These are phyloP conservation scores for Asterophora lycoperdoides DNA, from an alignment of 768 basidiomycete species.

Conservation along the genomic window DNA sequence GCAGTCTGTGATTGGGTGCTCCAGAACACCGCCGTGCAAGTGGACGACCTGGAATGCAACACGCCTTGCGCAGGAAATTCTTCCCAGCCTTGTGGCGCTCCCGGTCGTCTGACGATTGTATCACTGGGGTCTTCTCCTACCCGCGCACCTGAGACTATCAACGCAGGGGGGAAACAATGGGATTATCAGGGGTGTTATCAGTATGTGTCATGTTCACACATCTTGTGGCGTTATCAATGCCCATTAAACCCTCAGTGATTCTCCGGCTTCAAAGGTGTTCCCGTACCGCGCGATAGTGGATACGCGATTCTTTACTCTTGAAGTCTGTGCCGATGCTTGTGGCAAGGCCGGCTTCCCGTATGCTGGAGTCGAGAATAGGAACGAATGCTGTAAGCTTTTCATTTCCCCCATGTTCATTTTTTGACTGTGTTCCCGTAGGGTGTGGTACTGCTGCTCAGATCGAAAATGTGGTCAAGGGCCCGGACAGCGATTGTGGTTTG, in stretches of 20 bases:
- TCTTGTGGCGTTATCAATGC: background rate
- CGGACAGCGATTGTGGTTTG: conserved; percentile 13
- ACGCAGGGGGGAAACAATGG: background rate
- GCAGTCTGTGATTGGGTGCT: conserved; percentile 10
- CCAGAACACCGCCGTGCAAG: conserved; percentile 10
- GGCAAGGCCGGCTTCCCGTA: conserved; percentile 1
- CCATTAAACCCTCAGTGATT: background rate
- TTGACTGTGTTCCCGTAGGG: conserved; percentile 3
- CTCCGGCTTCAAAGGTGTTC: conserved; percentile 4
- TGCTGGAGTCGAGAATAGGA: conserved; percentile 7
- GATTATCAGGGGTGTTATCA: conserved; percentile 11
- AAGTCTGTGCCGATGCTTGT: conserved; percentile 5
- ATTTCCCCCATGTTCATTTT: background rate
- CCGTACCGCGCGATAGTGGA: background rate
- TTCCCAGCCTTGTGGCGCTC: conserved; percentile 11
- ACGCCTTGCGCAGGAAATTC: conserved; percentile 10
- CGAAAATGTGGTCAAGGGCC: background rate
- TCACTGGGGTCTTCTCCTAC: conserved; percentile 5
- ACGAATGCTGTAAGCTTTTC: conserved; percentile 9
- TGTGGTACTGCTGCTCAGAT: conserved; percentile 9
- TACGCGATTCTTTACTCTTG: conserved; percentile 7
- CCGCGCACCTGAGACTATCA: conserved; percentile 4
- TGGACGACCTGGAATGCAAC: conserved; percentile 12
- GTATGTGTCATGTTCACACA: background rate
- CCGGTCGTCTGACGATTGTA: conserved; percentile 7